A percentile compares a stretch with the other conserved stretches of the same genome.
Evolutionary conservation across 768 basidiomycete species (phyloP).

Genomic region (Russula earlei): DNA sequence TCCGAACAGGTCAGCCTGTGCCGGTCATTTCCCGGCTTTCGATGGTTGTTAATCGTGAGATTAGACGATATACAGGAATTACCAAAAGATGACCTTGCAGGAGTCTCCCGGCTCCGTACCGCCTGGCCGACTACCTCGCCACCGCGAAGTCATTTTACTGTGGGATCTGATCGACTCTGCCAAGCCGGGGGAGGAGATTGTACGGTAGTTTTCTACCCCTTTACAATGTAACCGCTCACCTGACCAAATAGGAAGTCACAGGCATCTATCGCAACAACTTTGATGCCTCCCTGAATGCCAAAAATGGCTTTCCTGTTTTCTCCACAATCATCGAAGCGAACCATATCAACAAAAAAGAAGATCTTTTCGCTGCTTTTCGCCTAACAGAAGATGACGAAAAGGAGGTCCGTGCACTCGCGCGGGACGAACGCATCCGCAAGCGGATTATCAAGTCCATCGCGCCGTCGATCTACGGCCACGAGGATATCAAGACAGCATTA

Average conservation of each 20-base stretch:
- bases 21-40: neutral
- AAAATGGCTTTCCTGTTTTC: slow-evolving; percentile 99
- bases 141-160: slow-evolving; percentile 91
- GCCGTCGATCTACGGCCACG: slow-evolving; percentile 97
- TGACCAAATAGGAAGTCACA: slow-evolving; percentile 71
- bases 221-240: slow-evolving; percentile 1
- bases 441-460: slow-evolving; percentile 98
- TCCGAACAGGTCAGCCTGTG: slow-evolving; percentile 71
- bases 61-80: slow-evolving; percentile 95
- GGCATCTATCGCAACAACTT: slow-evolving; percentile 99
- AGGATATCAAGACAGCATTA: slow-evolving; percentile 96
- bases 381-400: slow-evolving; percentile 96
- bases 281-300: slow-evolving; percentile 93
- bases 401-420: slow-evolving; percentile 77
- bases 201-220: slow-evolving; percentile 29
- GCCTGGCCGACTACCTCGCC: slow-evolving; percentile 91
- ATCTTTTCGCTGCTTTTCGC: slow-evolving; percentile 95
- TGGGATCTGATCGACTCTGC: slow-evolving; percentile 99
- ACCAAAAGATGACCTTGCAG: slow-evolving; percentile 97
- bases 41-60: neutral
- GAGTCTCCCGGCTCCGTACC: slow-evolving; percentile 98
- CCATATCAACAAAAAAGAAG: slow-evolving; percentile 98
- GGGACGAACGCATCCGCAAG: slow-evolving; percentile 91
- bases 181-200: slow-evolving; percentile 97
- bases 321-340: slow-evolving; percentile 98